Percentiles rank a stretch among this genome's conserved stretches.
Conservation (phyloP, 73 alveolate genomes). For the Effrenium voratum region DNA sequence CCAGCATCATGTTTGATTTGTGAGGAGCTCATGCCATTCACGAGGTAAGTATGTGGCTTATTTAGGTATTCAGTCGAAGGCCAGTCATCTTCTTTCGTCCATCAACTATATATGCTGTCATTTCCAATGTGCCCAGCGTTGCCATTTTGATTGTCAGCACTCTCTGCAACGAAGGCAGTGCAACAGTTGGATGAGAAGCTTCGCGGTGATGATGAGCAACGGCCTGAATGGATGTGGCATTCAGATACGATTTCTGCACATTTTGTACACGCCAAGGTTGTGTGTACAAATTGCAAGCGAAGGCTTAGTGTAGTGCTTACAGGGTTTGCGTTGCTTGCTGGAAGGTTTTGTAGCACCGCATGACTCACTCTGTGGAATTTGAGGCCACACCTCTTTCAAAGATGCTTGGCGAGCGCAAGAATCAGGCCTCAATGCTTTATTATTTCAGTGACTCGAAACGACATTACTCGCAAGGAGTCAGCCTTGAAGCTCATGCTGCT, state of each 20-base stretch:
- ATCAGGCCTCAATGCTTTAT: constrained; percentile 20
- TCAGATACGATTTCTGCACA: too few relatives aligned
- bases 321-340: not conserved
- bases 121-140: too few relatives aligned
- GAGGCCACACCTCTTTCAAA: constrained; percentile 85
- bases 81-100: too few relatives aligned
- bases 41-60: too few relatives aligned
- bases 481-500: constrained; percentile 80
- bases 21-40: too few relatives aligned
- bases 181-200: constrained; percentile 63
- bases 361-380: not conserved
- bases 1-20: too few relatives aligned
- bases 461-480: constrained; percentile 26
- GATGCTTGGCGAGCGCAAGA: constrained; percentile 70
- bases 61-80: too few relatives aligned
- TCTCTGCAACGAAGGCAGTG: constrained; percentile 48
- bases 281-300: constrained; percentile 88
- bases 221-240: not conserved
- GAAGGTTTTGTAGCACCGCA: not conserved
- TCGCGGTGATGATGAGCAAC: constrained; percentile 30
- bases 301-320: constrained; percentile 6
- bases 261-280: not conserved
- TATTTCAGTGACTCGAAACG: too few relatives aligned
- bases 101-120: too few relatives aligned
- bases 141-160: too few relatives aligned